Base-by-base conservation (phyloP, 208 protist genomes). In the Acanthamoeba rhysodes region DNA sequence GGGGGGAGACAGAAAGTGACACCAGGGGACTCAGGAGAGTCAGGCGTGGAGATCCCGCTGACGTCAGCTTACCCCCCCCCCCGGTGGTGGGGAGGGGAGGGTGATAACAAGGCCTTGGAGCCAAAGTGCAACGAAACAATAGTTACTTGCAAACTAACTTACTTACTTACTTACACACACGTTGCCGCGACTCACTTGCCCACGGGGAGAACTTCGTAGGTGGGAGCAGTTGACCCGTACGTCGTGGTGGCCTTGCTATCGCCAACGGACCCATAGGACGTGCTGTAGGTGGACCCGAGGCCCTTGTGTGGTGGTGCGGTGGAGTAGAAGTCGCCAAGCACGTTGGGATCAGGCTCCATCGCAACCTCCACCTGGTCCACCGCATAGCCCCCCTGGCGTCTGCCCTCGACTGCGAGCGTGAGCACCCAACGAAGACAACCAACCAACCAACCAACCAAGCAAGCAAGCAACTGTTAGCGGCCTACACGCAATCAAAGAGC, bases 281-380 rank as follows among this genome's bases (percentile, higher is more conserved):
- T 41, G 29, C 70, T 41, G 37, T 18, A 20, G 29, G 16, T 20
- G 34, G 34, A 20, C 37, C 37, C 37, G 4, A 41, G 37, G 4
- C 34, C 70, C 29, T 45, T 10, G 70, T 45, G 70, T 45, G 16
- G 70, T 18, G 70, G n/a, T n/a, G n/a, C 10, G 34, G 70, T 41
- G 12, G 37, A 1, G 70, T 41, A 78, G 16, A 45, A 57, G 3
- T 57, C 50, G 9, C 66, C 66, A 27, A 72, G 66, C 66, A 72
- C 66, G 22, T 72, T 27, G 29, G 66, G 66, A n/a, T 72, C 66
- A 72, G 66, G 66, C 29, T 72, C 66, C 66, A 72, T 72, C 22
- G 66, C 66, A 20, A 72, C 66, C 29, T 72, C 66, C 22, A 72
- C 29, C n/a, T 72, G 66, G 66, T 72, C 66, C 66, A 16, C 18